Evolutionary conservation across 306 rosid genomes (phyloP).

Genomic region (Fagus sylvatica): DNA sequence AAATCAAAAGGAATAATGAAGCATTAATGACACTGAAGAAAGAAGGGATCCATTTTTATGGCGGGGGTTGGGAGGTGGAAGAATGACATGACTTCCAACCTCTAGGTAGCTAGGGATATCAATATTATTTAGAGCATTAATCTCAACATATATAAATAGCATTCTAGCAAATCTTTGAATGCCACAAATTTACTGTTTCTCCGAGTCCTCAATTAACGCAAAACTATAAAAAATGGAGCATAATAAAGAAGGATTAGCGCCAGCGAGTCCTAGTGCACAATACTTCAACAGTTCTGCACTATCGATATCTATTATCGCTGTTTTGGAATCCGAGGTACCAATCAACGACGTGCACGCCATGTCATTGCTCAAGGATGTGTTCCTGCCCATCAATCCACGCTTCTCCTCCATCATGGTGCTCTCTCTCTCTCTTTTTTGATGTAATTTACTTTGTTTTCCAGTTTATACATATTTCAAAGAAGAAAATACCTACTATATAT

Average conservation of each 20-base stretch:
- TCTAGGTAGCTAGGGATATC: no score
- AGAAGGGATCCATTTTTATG: no score
- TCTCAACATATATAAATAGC: no score
- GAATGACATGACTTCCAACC: no score
- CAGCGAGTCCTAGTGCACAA: conserved; percentile 64
- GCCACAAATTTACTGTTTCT: no score
- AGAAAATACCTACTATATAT: not conserved
- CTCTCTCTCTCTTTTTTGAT: not conserved
- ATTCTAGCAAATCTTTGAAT: no score
- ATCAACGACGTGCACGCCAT: conserved; percentile 26
- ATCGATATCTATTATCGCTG: conserved; percentile 40
- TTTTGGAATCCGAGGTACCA: conserved; percentile 52
- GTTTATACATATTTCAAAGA: no score
- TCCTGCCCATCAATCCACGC: conserved; percentile 55
- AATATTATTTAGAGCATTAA: no score
- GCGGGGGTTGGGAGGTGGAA: no score
- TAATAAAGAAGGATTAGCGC: conserved; percentile 17
- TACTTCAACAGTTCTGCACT: conserved; percentile 47
- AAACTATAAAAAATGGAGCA: conserved; percentile 6
- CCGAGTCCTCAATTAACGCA: no score
- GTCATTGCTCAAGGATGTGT: conserved; percentile 27
- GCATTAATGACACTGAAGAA: no score
- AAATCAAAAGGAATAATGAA: no score
- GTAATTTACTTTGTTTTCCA: not conserved
- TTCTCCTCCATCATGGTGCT: conserved; percentile 58